Evolutionary conservation across 139 green algal species (phyloP), one percentile per base, ranked within the genome.

Genomic region (Edaphochlamys debaryana): DNA sequence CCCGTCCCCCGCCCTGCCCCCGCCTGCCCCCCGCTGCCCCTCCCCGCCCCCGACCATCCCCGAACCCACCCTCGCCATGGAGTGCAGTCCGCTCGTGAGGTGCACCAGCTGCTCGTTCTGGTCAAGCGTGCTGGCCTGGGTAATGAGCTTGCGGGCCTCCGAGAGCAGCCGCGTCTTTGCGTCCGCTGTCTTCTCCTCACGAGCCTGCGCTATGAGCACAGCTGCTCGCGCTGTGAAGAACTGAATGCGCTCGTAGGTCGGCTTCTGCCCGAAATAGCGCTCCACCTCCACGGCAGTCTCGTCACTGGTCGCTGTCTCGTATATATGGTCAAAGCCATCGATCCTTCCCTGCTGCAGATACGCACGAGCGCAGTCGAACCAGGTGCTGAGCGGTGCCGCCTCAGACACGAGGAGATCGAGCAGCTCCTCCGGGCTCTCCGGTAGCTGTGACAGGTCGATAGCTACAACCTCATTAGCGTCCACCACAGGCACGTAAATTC

Each of bases 341-440:
- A 90, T 67, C 3, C 75, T 82, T 34, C 86, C 91, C n/a, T 88
- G 73, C 4, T 89, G 71, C 30, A 98, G 84, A 78, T 94, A 95
- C 7, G 93, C 94, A 56, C 89, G 89, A 0, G 94, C 94, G 32
- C 92, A 87, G 40, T 94, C 91, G 20, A 95, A 88, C 95, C 95
- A 98, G 0, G 90, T 80, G 20, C 68, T 82, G 3, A 96, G 77
- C 3, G 94, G 93, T 19, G 91, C 94, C 38, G 87, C 86, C 79
- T 98, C 93, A 27, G 87, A 90, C 29, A 86, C 88, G 2, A 97
- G 78, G 15, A 95, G 77, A 30, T 96, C 87, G 2, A 97, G 73
- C 17, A 96, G 36, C 17, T 95, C 92, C 29, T 94, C 89, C 22
- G 89, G 45, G 34, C 95, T 89, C 2, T 85, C 71, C 2, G 93